A percentile compares a stretch with the other conserved stretches of the same genome.
Evolutionary conservation across 2,329 filamentous ascomycete species (phyloP).

Genomic region (Colletotrichum neosansevieriae): DNA sequence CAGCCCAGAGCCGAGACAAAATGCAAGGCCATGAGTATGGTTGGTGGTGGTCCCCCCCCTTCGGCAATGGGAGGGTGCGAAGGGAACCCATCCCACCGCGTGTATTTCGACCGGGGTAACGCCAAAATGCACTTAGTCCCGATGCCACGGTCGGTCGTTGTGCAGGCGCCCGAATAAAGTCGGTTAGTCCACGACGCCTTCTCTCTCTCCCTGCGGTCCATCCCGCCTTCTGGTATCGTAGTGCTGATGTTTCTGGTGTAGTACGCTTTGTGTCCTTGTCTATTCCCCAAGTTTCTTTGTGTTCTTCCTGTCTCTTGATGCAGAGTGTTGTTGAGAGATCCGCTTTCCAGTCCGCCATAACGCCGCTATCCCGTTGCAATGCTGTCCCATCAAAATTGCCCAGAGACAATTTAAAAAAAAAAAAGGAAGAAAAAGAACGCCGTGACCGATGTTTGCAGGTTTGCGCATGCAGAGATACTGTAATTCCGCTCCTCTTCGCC

Average conservation of each 20-base stretch:
- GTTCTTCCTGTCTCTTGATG: neutral
- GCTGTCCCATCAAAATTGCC: neutral
- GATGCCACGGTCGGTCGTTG: constrained; percentile 7
- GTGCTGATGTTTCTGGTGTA: neutral
- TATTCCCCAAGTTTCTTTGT: neutral
- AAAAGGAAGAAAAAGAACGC: neutral
- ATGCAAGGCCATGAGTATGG: neutral
- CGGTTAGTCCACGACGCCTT: constrained; percentile 18
- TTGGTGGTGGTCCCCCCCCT: neutral
- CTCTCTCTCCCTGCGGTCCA: constrained; percentile 3
- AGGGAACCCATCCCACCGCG: neutral
- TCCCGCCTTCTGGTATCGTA: constrained; percentile 26
- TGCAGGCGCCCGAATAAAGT: constrained; percentile 22
- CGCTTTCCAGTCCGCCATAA: neutral
- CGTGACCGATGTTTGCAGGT: neutral
- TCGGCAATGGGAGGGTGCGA: neutral
- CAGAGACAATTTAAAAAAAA: neutral
- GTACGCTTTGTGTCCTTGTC: neutral
- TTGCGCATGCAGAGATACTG: neutral
- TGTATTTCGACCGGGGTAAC: neutral
- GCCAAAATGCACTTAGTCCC: neutral
- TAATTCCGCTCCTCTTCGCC: neutral
- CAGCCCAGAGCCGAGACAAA: constrained; percentile 4
- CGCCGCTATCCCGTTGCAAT: neutral
- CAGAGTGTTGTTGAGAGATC: neutral